Base-by-base conservation (phyloP, 441 rosid species). In the Isatis lusitanica region DNA sequence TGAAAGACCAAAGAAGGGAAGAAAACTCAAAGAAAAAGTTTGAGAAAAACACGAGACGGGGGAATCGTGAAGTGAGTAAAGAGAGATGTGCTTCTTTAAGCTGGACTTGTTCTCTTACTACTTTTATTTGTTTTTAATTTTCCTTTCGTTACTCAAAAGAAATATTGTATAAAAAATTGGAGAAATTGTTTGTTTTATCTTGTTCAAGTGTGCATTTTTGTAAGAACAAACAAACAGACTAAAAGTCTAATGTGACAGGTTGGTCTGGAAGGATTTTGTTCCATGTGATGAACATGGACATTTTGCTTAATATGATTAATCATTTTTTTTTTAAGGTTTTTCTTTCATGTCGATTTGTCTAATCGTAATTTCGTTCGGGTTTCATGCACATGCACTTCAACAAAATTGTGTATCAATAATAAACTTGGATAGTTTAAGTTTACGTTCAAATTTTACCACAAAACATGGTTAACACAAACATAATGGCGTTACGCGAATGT, bases 21-120 rank as follows among this genome's bases (percentile, higher is more conserved):
- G 59, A 39, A 42, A 50, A 59, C 63, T 53, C 66, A 21, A 15
- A 56, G 57, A 35, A 18, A 16, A 24, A 53, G 65, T 42, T 61
- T 28, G 66, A 56, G 74, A 70, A 74, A 64, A 35, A 52, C 36
- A 38, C 47, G 57, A 76, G 80, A 71, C 76, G 66, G 56, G 63
- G 40, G 73, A 64, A 48, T 70, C 80, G 75, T 70, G 76, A 76
- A 76, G 30, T 64, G 76, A 76, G 80, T 58, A 65, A 76, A 76
- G 67, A 58, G 71, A 58, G 71, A 64, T 71, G 63, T 24, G 48
- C 38, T 58, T 58, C 62, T 70, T 64, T 47, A 4, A 39, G 71
- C 75, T 76, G 26, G 73, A 33, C 62, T 71, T 46, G 61, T 62
- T 74, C 67, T 74, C 61, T 68, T 4, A 4, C 40, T 36, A n/a